Conservation (phyloP, 306 rosid genomes). For the Lagenaria siceraria region DNA sequence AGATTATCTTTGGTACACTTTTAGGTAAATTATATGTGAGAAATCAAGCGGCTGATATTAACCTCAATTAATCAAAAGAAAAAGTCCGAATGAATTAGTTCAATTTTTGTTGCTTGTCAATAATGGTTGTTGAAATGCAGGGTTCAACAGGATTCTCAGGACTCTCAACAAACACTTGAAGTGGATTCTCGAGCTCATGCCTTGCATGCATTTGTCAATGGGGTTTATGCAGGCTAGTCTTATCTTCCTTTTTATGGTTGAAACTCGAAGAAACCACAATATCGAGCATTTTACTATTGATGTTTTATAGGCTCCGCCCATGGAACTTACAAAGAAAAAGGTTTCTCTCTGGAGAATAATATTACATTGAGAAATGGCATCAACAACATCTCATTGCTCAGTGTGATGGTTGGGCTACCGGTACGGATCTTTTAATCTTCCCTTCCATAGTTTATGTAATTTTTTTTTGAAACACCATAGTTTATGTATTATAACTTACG, state of each 20-base stretch:
- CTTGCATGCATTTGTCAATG: constrained; percentile 57
- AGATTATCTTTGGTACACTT: constrained; percentile 41
- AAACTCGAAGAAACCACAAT: not conserved
- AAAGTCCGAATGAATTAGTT: not conserved
- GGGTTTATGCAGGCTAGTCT: constrained; percentile 41
- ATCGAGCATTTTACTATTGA: not conserved
- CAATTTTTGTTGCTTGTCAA: not conserved
- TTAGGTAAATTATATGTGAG: constrained; percentile 13
- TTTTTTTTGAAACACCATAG: too few species aligned
- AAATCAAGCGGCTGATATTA: not conserved
- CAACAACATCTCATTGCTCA: constrained; percentile 65
- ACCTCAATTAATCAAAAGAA: not conserved
- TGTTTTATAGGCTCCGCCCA: constrained; percentile 56
- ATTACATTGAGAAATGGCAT: constrained; percentile 35
- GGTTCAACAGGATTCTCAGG: constrained; percentile 17
- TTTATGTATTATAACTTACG: too few species aligned
- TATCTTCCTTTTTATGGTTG: not conserved
- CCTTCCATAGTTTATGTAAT: not conserved
- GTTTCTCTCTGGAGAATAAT: constrained; percentile 24
- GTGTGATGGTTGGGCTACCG: constrained; percentile 79
- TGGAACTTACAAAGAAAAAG: constrained; percentile 25
- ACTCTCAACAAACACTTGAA: constrained; percentile 23
- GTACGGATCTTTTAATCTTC: constrained; percentile 15
- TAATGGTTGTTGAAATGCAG: constrained; percentile 10
- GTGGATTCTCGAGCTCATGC: constrained; percentile 52